Evolutionary conservation across 1,284 basidiomycete genomes (phyloP).

Genomic region (Ceratobasidium sp.): DNA sequence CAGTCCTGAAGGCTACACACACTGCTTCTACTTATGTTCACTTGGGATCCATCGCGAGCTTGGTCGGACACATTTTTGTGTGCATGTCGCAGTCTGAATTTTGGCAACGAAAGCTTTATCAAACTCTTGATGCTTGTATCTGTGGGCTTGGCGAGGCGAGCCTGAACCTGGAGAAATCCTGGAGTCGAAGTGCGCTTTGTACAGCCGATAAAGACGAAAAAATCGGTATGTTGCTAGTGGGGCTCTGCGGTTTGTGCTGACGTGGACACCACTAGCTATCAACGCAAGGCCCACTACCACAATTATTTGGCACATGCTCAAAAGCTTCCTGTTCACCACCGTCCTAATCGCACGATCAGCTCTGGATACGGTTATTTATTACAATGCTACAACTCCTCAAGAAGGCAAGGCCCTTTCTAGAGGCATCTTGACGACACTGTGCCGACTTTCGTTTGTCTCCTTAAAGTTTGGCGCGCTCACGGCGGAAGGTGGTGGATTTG

Average conservation of each 20-base stretch:
- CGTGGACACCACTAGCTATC: not conserved
- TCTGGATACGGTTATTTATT: constrained; percentile 40
- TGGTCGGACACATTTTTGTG: constrained; percentile 29
- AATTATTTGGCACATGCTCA: constrained; percentile 47
- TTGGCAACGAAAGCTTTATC: constrained; percentile 27
- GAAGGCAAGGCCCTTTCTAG: constrained; percentile 13
- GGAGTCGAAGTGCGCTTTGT: constrained; percentile 35
- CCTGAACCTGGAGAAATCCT: constrained; percentile 33
- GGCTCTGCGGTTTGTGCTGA: not conserved
- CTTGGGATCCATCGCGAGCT: constrained; percentile 23
- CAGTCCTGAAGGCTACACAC: constrained; percentile 2
- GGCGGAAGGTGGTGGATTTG: constrained; percentile 47
- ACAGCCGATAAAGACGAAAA: constrained; percentile 35
- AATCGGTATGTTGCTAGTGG: constrained; percentile 18
- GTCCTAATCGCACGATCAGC: constrained; percentile 46
- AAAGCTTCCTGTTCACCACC: constrained; percentile 47
- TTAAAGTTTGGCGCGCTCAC: constrained; percentile 48
- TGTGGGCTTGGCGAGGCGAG: constrained; percentile 2
- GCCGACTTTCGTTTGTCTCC: constrained; percentile 48
- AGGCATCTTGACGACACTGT: constrained; percentile 39
- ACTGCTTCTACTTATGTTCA: constrained; percentile 13
- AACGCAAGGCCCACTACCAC: constrained; percentile 27
- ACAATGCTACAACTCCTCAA: constrained; percentile 3
- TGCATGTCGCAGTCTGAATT: constrained; percentile 37
- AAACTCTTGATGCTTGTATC: not conserved